Evolutionary conservation across 768 basidiomycete genomes (phyloP).

Genomic region (Crepidotus variabilis): DNA sequence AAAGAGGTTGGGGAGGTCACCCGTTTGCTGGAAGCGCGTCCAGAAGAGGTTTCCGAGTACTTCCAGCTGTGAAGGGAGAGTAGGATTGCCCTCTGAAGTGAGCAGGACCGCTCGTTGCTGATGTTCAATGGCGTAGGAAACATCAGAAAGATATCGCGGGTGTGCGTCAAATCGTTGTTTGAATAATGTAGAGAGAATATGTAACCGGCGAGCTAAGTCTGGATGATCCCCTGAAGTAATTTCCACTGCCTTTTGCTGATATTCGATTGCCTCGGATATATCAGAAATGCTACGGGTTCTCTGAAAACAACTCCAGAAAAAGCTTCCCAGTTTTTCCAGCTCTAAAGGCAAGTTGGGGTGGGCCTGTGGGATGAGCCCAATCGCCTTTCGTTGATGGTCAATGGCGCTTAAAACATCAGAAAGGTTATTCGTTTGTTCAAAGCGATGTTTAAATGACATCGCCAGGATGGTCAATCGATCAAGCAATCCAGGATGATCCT

Average conservation of each 20-base stretch:
- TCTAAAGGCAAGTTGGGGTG: neutral
- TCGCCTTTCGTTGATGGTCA: neutral
- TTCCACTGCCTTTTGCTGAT: neutral
- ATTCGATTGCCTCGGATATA: conserved; percentile 1
- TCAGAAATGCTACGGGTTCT: neutral
- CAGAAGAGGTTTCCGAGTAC: conserved; percentile 3
- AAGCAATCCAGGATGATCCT: neutral
- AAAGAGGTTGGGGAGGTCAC: neutral
- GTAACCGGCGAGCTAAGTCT: neutral
- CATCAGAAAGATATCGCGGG: no score
- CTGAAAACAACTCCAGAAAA: neutral
- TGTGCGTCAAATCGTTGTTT: no score
- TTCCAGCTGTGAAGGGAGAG: neutral
- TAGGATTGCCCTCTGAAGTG: no score
- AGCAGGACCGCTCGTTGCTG: no score
- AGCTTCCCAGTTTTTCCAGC: neutral
- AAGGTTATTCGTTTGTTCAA: conserved; percentile 1
- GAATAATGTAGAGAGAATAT: no score
- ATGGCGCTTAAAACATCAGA: conserved; percentile 1
- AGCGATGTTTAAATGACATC: neutral
- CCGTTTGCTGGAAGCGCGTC: neutral
- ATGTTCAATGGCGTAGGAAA: no score
- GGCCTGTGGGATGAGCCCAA: neutral
- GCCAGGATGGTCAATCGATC: conserved; percentile 1
- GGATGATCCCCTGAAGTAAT: conserved; percentile 4